These are phyloP conservation scores for Blastomyces parvus DNA, from an alignment of 2,329 filamentous ascomycete genomes.

Conservation along the genomic window DNA sequence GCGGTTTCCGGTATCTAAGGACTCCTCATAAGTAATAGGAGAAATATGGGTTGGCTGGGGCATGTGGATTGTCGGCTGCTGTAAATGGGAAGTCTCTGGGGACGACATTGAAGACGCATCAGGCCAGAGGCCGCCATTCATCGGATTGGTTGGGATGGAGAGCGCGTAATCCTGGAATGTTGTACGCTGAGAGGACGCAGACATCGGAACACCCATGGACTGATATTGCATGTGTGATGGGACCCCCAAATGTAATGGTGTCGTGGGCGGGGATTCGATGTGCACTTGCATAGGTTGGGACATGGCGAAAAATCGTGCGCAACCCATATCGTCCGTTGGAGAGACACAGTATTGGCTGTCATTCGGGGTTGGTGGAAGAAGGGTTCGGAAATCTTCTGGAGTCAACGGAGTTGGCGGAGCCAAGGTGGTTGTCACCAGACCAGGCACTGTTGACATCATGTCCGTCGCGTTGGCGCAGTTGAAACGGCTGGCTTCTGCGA, in stretches of 20 bases:
- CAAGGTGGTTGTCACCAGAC: conserved; percentile 27
- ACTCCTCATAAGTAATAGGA: conserved; percentile 30
- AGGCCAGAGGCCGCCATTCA: conserved; percentile 36
- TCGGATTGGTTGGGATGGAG: conserved; percentile 28
- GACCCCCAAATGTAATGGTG: conserved; percentile 32
- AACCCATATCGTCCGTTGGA: conserved; percentile 22
- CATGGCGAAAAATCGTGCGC: conserved; percentile 28
- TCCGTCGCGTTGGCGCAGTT: conserved; percentile 26
- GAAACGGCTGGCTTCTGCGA: conserved; percentile 35
- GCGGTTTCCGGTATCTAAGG: conserved; percentile 24
- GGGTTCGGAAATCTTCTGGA: conserved; percentile 34
- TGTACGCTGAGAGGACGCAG: conserved; percentile 36
- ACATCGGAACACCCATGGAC: conserved; percentile 32
- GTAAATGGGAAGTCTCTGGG: conserved; percentile 29
- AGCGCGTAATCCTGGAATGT: conserved; percentile 34
- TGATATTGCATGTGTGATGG: conserved; percentile 32
- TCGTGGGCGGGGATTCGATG: conserved; percentile 37
- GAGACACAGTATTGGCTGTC: conserved; percentile 32
- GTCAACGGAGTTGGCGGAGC: conserved; percentile 38
- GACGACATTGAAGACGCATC: conserved; percentile 33
- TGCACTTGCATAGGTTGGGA: conserved; percentile 35
- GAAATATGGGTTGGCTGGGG: conserved; percentile 29
- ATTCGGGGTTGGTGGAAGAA: conserved; percentile 32
- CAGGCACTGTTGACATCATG: conserved; percentile 25
- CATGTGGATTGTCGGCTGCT: conserved; percentile 25